Base-by-base conservation (phyloP, 208 protist genomes). In the Wallacemonas rigidus region DNA sequence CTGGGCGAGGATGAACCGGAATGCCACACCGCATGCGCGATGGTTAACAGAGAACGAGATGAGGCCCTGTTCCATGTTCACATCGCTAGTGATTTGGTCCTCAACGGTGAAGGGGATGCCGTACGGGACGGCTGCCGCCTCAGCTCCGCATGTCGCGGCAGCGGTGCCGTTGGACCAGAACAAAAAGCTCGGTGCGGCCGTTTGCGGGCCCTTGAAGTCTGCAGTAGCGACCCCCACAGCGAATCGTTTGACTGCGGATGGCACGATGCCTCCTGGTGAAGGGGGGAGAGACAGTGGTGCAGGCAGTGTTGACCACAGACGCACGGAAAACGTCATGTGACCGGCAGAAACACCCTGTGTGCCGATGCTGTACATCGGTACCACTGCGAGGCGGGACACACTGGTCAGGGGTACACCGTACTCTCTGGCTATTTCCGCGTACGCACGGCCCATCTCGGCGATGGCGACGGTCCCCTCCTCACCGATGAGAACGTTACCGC, bases 401-500 rank as follows among this genome's bases (percentile, higher is more conserved):
- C 63, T 63, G 1, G 11, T 11, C 14, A 77, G 11, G 0, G 71
- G 50, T 1, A 61, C 74, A 6, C 65, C 75, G 51, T 75, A 77
- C 55, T 86, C 77, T 5, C 53, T 11, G 36, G 73, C 63, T 36
- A 87, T 82, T n/a, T 80, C 56, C 17, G 63, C 14, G 40, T 82
- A 68, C 14, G 82, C 82, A 9, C 81, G 74, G 38, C 76, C 71
- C 36, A 77, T 69, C 64, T 94, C 86, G 3, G 81, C 80, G 1
- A 83, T 39, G 50, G 82, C 89, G n/a, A 64, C 68, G 5, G 40
- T 72, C 45, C 86, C 89, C 43, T 80, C 82, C 2, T 75, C 51
- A 0, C 86, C 91, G 6, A 94, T 56, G 11, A 85, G 38, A 2
- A 94, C 72, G 70, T 94, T 94, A 7, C 74, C 86, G 77, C 89